A percentile compares a stretch with the other conserved stretches of the same genome.
Evolutionary conservation across 495 filamentous ascomycete genomes (phyloP).

Genomic region (Talaromyces proteolyticus): DNA sequence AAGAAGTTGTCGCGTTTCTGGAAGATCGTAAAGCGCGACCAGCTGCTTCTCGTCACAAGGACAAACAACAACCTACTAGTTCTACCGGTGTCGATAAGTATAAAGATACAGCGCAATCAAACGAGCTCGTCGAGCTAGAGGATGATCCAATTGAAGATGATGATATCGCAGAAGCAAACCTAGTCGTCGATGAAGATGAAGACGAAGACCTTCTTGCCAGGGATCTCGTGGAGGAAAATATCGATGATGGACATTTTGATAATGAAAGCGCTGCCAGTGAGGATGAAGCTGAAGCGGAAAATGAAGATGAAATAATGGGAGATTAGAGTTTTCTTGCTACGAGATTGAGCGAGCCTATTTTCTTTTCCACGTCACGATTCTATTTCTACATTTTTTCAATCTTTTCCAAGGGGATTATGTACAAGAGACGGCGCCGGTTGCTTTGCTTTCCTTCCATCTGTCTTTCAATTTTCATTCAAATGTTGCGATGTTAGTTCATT

Average conservation of each 20-base stretch:
- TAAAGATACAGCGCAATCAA: slow-evolving; percentile 32
- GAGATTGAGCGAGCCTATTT: not conserved
- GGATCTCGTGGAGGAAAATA: slow-evolving; percentile 51
- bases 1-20: slow-evolving; percentile 68
- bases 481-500: not conserved
- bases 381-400: not conserved
- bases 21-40: slow-evolving; percentile 54
- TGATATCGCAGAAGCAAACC: slow-evolving; percentile 43
- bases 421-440: not conserved
- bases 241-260: slow-evolving; percentile 31
- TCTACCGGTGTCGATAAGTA: too few relatives aligned
- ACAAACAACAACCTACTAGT: slow-evolving; percentile 42
- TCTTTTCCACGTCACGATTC: not conserved
- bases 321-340: slow-evolving; percentile 38
- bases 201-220: slow-evolving; percentile 57
- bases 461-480: not conserved
- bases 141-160: slow-evolving; percentile 41
- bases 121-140: slow-evolving; percentile 29
- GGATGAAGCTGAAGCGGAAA: slow-evolving; percentile 35
- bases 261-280: not conserved
- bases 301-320: slow-evolving; percentile 65
- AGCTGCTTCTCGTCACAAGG: slow-evolving; percentile 35
- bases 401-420: not conserved
- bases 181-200: slow-evolving; percentile 45
- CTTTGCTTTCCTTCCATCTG: not conserved